Conservation (phyloP, 345 rosid species). For the Punica granatum region DNA sequence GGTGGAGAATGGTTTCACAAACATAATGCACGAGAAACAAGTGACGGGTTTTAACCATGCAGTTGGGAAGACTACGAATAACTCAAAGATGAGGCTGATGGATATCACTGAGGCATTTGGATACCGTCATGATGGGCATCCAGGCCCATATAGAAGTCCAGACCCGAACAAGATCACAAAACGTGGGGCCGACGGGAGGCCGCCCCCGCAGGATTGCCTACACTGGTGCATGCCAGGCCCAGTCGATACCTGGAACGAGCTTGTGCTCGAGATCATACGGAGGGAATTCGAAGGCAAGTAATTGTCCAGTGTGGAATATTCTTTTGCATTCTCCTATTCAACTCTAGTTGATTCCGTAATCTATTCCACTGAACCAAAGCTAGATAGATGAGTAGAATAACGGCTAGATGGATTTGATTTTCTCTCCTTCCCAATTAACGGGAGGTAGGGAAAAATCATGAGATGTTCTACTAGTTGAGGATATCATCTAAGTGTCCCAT, state of each 20-base stretch:
- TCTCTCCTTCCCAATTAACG: background rate
- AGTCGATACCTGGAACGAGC: slow-evolving; percentile 89
- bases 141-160: slow-evolving; percentile 81
- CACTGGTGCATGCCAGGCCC: slow-evolving; percentile 99
- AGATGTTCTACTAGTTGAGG: background rate
- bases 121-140: slow-evolving; percentile 96
- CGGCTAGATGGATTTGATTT: background rate
- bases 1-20: slow-evolving; percentile 73
- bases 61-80: slow-evolving; percentile 28
- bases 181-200: slow-evolving; percentile 74
- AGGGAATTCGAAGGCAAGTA: slow-evolving; percentile 47
- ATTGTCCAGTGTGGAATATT: background rate
- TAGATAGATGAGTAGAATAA: too few species aligned
- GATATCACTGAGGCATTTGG: slow-evolving; percentile 74
- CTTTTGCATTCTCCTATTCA: background rate
- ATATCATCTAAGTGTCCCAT: background rate
- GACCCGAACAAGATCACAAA: slow-evolving; percentile 80
- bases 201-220: slow-evolving; percentile 94
- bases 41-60: slow-evolving; percentile 53
- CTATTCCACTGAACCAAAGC: background rate
- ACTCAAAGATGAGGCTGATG: slow-evolving; percentile 65
- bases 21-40: slow-evolving; percentile 77
- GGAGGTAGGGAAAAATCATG: background rate
- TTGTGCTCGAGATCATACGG: slow-evolving; percentile 69
- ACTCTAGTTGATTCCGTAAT: background rate